Percentiles rank a stretch among this genome's conserved stretches.
These are phyloP conservation scores for Vanderwaltozyma verrucispora DNA, from an alignment of 805 yeast genomes.

Conservation along the genomic window DNA sequence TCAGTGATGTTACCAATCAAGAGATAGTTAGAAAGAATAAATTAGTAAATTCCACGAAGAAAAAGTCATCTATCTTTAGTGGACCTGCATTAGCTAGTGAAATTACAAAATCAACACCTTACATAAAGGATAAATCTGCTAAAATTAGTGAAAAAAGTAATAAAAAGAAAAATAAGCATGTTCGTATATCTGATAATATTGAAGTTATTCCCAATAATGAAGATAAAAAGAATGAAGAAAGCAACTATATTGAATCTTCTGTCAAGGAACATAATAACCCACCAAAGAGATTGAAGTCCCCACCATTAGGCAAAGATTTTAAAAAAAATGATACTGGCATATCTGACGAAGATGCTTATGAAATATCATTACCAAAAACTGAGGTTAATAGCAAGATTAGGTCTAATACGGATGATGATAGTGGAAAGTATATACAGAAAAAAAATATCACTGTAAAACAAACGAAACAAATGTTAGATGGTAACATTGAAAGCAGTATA, in stretches of 20 bases:
- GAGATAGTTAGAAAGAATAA: neutral
- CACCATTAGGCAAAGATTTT: neutral
- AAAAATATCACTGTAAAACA: too few relatives aligned
- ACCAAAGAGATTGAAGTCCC: neutral
- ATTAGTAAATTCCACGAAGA: slow-evolving; percentile 10
- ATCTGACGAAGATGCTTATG: too few relatives aligned
- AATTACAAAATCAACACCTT: slow-evolving; percentile 4
- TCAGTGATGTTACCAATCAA: too few relatives aligned
- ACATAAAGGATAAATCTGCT: slow-evolving; percentile 12
- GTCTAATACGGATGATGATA: neutral
- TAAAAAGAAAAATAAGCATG: slow-evolving; percentile 10
- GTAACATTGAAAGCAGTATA: too few relatives aligned
- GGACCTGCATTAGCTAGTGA: slow-evolving; percentile 10
- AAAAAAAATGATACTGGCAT: neutral
- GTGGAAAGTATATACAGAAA: too few relatives aligned
- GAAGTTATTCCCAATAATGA: slow-evolving; percentile 6
- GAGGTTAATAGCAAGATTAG: too few relatives aligned
- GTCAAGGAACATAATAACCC: too few relatives aligned
- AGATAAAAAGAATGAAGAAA: neutral
- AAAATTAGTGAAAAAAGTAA: slow-evolving; percentile 5
- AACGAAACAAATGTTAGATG: too few relatives aligned
- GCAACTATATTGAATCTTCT: too few relatives aligned
- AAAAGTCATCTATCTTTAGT: slow-evolving; percentile 27
- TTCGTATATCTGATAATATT: slow-evolving; percentile 16
- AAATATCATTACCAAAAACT: neutral